Base-by-base conservation (phyloP, 148 eudicot genomes). In the Dysphania ambrosioides region DNA sequence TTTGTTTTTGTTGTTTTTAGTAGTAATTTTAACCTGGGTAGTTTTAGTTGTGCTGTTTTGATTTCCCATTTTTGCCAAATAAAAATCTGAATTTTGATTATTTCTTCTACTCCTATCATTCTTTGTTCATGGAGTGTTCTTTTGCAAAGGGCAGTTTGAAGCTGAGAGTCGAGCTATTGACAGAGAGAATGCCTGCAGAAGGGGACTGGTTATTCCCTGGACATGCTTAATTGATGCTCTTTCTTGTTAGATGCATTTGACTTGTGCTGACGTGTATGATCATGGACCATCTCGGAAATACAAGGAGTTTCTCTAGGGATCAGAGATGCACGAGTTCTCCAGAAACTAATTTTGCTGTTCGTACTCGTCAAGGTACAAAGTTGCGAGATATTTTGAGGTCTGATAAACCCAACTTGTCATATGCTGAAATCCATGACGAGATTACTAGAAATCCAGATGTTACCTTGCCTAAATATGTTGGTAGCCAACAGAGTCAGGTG, bases 401-500 rank as follows among this genome's bases (percentile, higher is more conserved):
- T 18, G 88, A 87, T 41, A 82, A 76, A 75, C 80, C 76, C 61
- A 73, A 86, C 70, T 60, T 77, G 70, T 85, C 87, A 29, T 79
- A 79, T 79, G 79, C 86, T 78, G 88, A 90, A 82, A 79, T 86
- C 65, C 88, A 79, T 86, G 83, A 80, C 35, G 84, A 77, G 80
- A 71, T 81, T 31, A 82, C 78, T 38, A 82, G 78, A 80, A 79
- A 78, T 72, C 72, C 51, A n/a, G 84, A 69, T 27, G 80, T 31
- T 55, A 53, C 68, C 26, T 64, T 79, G 53, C 70, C 84, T 57
- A 68, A 72, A 78, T 81, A 82, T 59, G 78, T 71, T 69, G 80
- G 77, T 35, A 72, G 68, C 42, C 80, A 56, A 19, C 84, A 78
- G 65, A 79, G 76, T 74, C 81, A 72, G 61, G 82, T 68, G 47